Evolutionary conservation across 2,329 filamentous ascomycete genomes (phyloP).

Genomic region (Ophiobolus disseminans): DNA sequence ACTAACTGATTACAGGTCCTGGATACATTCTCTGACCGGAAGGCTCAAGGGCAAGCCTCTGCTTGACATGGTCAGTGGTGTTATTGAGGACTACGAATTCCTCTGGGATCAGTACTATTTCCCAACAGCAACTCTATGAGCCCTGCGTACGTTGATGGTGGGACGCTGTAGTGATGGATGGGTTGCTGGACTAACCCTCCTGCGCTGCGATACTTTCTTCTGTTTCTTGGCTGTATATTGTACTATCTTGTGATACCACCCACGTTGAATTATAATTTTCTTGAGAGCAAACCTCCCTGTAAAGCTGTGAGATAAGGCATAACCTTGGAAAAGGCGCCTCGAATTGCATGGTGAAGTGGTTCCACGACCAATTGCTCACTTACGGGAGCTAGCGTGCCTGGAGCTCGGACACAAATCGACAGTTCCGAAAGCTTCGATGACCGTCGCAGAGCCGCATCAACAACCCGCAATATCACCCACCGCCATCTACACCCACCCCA

Average conservation of each 20-base stretch:
- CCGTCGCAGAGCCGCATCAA: slow-evolving; percentile 46
- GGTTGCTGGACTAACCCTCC: slow-evolving; percentile 6
- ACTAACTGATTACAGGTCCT: slow-evolving; percentile 53
- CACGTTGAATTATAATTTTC: too few relatives aligned
- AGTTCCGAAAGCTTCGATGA: slow-evolving; percentile 40
- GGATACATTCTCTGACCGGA: slow-evolving; percentile 72
- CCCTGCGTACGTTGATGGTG: slow-evolving; percentile 5
- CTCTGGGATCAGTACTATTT: slow-evolving; percentile 99
- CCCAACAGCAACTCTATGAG: slow-evolving; percentile 65
- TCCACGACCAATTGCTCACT: too few relatives aligned
- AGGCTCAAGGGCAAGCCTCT: slow-evolving; percentile 76
- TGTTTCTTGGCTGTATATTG: slow-evolving; percentile 8
- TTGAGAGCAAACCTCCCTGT: too few relatives aligned
- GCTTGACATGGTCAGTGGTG: slow-evolving; percentile 80
- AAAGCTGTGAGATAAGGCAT: too few relatives aligned
- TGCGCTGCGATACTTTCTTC: not conserved
- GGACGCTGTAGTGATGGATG: not conserved
- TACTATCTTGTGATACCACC: too few relatives aligned
- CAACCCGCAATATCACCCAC: slow-evolving; percentile 27
- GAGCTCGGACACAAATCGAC: slow-evolving; percentile 25
- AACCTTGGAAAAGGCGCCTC: too few relatives aligned
- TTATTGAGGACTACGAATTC: slow-evolving; percentile 96
- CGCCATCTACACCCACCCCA: slow-evolving; percentile 20
- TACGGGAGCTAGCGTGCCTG: slow-evolving; percentile 21
- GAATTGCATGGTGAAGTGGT: not conserved